Conservation (phyloP, 345 rosid genomes). For the Schrenkiella parvula region DNA sequence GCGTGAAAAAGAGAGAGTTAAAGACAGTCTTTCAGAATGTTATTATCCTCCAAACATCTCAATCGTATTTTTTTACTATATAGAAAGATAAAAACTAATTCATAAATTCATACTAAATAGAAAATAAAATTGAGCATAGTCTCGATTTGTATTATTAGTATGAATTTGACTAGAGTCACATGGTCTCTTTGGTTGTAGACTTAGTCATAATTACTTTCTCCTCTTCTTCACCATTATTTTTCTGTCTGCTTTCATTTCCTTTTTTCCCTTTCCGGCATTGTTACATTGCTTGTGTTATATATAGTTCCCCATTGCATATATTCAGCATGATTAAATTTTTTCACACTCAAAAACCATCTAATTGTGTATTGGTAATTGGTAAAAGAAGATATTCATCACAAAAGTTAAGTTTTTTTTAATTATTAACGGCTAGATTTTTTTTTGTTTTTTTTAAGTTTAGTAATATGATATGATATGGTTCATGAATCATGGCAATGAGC, state of each 20-base stretch:
- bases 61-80: too few relatives aligned
- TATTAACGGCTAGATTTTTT: too few relatives aligned
- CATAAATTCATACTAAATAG: too few relatives aligned
- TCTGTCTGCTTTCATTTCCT: too few relatives aligned
- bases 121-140: not conserved
- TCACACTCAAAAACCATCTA: not conserved
- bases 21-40: not conserved
- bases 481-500: not conserved
- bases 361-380: not conserved
- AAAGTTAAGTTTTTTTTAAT: too few relatives aligned
- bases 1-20: not conserved
- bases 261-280: not conserved
- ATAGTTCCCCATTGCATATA: not conserved
- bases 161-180: conserved; percentile 26
- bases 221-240: not conserved
- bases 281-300: not conserved
- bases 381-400: too few relatives aligned
- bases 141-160: conserved; percentile 11
- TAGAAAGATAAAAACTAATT: too few relatives aligned
- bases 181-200: conserved; percentile 22
- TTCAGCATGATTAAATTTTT: not conserved
- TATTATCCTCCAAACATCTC: not conserved
- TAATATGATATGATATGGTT: too few relatives aligned
- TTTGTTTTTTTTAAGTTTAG: too few relatives aligned
- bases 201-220: conserved; percentile 12